phyloP scores from a whole-genome alignment of 2,329 filamentous ascomycete species.

The Acarospora socialis region DNA sequence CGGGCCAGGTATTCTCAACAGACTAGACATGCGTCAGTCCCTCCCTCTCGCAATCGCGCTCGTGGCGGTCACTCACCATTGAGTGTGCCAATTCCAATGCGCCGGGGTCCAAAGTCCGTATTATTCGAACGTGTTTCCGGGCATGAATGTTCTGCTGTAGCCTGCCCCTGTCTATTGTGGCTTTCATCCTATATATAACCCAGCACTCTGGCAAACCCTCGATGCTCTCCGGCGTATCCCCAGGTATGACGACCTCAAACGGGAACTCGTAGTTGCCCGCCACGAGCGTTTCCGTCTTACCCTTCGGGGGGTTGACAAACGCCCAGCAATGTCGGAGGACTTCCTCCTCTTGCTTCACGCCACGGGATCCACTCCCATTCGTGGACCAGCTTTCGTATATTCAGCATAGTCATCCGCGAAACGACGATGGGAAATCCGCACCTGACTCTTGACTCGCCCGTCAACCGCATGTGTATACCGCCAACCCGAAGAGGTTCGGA shows the following conservation, averaged over 20 bases:
- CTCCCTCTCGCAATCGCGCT: too few species aligned
- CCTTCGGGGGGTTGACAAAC: slow-evolving; percentile 42
- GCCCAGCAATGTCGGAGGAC: slow-evolving; percentile 60
- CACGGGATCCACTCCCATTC: slow-evolving; percentile 19
- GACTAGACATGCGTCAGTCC: slow-evolving; percentile 30
- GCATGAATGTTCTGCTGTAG: slow-evolving; percentile 75
- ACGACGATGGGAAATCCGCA: slow-evolving; percentile 32
- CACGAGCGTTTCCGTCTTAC: slow-evolving; percentile 40
- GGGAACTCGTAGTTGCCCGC: slow-evolving; percentile 75
- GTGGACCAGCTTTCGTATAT: slow-evolving; percentile 17
- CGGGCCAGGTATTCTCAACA: slow-evolving; percentile 94
- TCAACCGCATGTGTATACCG: slow-evolving; percentile 57
- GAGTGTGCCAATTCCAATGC: slow-evolving; percentile 69
- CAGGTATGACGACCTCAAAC: slow-evolving; percentile 60
- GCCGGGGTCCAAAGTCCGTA: slow-evolving; percentile 61
- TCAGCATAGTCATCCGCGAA: not conserved
- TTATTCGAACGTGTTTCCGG: slow-evolving; percentile 63
- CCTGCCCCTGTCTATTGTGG: slow-evolving; percentile 74
- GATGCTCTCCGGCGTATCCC: slow-evolving; percentile 63
- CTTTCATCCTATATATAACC: slow-evolving; percentile 82
- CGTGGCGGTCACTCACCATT: slow-evolving; percentile 44
- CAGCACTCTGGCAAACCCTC: slow-evolving; percentile 78
- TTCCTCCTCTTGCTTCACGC: slow-evolving; percentile 9
- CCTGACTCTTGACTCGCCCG: slow-evolving; percentile 54
- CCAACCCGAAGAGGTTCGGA: slow-evolving; percentile 55